Evolutionary conservation across 2,329 filamentous ascomycete species (phyloP).

Genomic region (Cordyceps cateniannulata): DNA sequence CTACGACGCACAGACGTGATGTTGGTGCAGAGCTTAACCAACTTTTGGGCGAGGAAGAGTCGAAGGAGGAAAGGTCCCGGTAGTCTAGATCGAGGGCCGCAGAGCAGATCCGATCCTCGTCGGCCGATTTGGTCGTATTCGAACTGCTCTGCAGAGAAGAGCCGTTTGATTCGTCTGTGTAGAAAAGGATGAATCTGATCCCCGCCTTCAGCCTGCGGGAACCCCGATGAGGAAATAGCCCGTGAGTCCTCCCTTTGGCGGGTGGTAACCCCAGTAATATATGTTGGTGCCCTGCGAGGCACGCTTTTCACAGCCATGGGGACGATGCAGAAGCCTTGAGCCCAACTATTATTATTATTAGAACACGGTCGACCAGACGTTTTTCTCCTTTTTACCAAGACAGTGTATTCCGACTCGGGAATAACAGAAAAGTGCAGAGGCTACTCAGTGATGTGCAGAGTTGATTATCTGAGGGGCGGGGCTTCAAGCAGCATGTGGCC

Average conservation of each 20-base stretch:
- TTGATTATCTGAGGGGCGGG: not conserved
- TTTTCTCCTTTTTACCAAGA: too few species aligned
- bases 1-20: not conserved
- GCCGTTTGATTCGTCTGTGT: not conserved
- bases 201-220: not conserved
- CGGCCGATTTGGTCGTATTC: not conserved
- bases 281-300: not conserved
- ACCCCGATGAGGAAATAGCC: not conserved
- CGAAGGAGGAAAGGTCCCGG: not conserved
- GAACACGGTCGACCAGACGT: not conserved
- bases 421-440: not conserved
- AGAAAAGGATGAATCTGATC: not conserved
- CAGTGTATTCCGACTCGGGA: not conserved
- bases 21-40: not conserved
- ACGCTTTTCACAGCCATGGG: too few species aligned
- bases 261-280: not conserved
- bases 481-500: not conserved
- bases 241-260: not conserved
- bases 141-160: too few species aligned
- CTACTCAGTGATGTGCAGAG: not conserved
- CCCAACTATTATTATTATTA: not conserved
- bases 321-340: not conserved
- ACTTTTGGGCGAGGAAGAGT: not conserved
- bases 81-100: not conserved
- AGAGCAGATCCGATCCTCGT: not conserved